phyloP scores from a whole-genome alignment of 768 basidiomycete species.

The Artomyces pyxidatus region DNA sequence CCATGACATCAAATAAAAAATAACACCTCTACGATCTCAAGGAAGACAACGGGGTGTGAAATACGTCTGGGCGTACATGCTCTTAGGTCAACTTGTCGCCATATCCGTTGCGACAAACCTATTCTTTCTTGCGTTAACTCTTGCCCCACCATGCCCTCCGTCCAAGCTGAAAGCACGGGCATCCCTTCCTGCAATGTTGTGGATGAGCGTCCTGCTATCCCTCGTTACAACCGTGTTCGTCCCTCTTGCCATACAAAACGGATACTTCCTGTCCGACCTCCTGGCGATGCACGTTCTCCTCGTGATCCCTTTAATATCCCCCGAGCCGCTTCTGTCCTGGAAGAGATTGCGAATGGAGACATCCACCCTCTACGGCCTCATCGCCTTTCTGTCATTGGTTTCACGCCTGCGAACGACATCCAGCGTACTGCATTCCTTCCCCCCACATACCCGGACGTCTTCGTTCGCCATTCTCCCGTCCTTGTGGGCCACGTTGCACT shows the following conservation, averaged over 20 bases:
- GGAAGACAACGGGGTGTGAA: conserved; percentile 35
- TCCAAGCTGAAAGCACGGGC: not conserved
- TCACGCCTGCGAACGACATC: conserved; percentile 30
- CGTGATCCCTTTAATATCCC: conserved; percentile 39
- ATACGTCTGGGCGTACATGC: conserved; percentile 59
- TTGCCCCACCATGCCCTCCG: conserved; percentile 26
- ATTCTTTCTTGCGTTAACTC: conserved; percentile 50
- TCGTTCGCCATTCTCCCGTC: conserved; percentile 19
- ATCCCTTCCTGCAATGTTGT: conserved; percentile 26
- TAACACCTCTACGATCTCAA: conserved; percentile 5
- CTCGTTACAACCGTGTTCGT: conserved; percentile 35
- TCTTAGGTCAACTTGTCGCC: conserved; percentile 66
- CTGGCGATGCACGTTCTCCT: conserved; percentile 53
- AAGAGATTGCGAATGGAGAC: conserved; percentile 18
- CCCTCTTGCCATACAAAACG: conserved; percentile 33
- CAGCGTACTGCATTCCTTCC: conserved; percentile 19
- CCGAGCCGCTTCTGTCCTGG: conserved; percentile 1
- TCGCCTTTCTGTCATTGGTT: conserved; percentile 24
- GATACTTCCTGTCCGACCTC: conserved; percentile 48
- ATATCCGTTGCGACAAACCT: conserved; percentile 59
- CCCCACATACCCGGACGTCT: conserved; percentile 6
- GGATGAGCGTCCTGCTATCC: conserved; percentile 36
- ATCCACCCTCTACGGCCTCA: conserved; percentile 29
- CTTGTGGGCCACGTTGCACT: conserved; percentile 32
- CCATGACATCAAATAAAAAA: not conserved